Evolutionary conservation across 352 stramenopile species (phyloP).

Genomic region (Pythium rhizo-oryzae): DNA sequence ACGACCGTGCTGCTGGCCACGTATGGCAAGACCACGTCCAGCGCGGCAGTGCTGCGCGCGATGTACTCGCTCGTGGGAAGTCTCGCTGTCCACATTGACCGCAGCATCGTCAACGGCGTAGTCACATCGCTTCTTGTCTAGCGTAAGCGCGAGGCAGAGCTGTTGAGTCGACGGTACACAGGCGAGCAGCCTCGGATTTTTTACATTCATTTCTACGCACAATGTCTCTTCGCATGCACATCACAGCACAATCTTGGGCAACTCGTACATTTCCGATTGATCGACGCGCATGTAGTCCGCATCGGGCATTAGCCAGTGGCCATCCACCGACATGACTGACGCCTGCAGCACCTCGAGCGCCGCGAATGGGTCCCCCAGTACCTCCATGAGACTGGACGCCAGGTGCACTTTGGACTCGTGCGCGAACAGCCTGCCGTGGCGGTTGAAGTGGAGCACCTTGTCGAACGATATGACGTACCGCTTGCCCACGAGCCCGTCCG

Average conservation of each 20-base stretch:
- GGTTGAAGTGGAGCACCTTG: constrained; percentile 41
- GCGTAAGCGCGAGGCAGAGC: neutral
- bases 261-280: constrained; percentile 23
- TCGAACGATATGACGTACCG: constrained; percentile 35
- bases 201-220: too few relatives aligned
- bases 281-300: constrained; percentile 17
- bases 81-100: constrained; percentile 72
- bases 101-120: constrained; percentile 61
- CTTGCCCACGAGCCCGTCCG: constrained; percentile 34
- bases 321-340: constrained; percentile 39
- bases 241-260: constrained; percentile 23
- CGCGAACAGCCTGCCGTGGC: constrained; percentile 30
- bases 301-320: constrained; percentile 21
- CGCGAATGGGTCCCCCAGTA: constrained; percentile 54
- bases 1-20: constrained; percentile 43
- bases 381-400: constrained; percentile 40
- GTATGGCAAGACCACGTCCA: constrained; percentile 48
- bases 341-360: constrained; percentile 55
- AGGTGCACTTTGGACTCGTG: constrained; percentile 51
- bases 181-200: neutral
- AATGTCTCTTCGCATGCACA: neutral
- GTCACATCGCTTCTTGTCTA: constrained; percentile 68
- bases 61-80: constrained; percentile 73
- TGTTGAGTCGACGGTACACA: neutral
- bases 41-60: constrained; percentile 50